Percentiles rank a stretch among this genome's conserved stretches.
Evolutionary conservation across 2,329 filamentous ascomycete genomes (phyloP).

Genomic region (Aspergillus thermomutatus): DNA sequence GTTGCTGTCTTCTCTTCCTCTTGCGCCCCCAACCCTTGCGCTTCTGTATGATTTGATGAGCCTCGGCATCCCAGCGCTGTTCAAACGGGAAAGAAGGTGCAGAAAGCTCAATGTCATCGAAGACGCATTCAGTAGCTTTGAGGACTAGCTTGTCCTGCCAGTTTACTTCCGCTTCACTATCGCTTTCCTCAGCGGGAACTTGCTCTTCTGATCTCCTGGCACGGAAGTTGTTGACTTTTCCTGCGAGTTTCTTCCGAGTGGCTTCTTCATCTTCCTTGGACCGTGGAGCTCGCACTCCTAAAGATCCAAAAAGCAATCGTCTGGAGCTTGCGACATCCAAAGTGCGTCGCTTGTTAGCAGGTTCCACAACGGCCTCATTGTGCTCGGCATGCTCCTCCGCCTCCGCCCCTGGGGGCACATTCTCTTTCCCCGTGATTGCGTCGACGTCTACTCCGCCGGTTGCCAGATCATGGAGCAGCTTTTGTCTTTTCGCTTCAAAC

Average conservation of each 20-base stretch:
- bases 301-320: slow-evolving; percentile 67
- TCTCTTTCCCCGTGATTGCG: slow-evolving; percentile 28
- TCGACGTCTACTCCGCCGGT: slow-evolving; percentile 52
- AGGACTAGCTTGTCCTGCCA: slow-evolving; percentile 75
- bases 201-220: slow-evolving; percentile 24
- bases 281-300: slow-evolving; percentile 67
- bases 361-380: slow-evolving; percentile 12
- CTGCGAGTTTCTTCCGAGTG: slow-evolving; percentile 58
- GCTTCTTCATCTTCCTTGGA: slow-evolving; percentile 65
- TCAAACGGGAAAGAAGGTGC: slow-evolving; percentile 86
- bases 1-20: slow-evolving; percentile 51
- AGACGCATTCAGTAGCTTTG: slow-evolving; percentile 77
- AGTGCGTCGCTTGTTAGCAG: slow-evolving; percentile 34
- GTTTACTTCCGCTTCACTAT: slow-evolving; percentile 53
- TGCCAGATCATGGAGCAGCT: slow-evolving; percentile 51
- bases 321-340: slow-evolving; percentile 61
- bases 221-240: slow-evolving; percentile 42
- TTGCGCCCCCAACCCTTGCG: slow-evolving; percentile 35
- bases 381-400: slow-evolving; percentile 9
- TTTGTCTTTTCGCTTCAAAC: slow-evolving; percentile 51
- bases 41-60: slow-evolving; percentile 48
- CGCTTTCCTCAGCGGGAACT: slow-evolving; percentile 20
- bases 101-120: slow-evolving; percentile 64
- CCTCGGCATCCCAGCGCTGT: slow-evolving; percentile 82
- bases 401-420: slow-evolving; percentile 19